Conservation (phyloP, 306 rosid genomes). For the Quercus alba region DNA sequence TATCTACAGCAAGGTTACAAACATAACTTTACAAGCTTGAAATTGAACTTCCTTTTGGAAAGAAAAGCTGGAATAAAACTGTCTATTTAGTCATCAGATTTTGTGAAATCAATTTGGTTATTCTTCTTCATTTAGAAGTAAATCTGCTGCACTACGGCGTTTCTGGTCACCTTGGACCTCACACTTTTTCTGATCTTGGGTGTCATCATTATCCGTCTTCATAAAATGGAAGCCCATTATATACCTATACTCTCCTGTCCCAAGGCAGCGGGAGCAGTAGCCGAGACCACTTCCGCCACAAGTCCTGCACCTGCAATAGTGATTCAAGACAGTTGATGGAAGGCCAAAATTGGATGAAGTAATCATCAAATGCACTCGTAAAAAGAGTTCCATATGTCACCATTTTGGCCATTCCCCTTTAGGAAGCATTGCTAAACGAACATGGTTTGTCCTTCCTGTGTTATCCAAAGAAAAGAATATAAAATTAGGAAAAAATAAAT, state of each 20-base stretch:
- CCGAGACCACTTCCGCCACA: conserved; percentile 87
- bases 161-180: conserved; percentile 23
- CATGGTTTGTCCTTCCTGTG: conserved; percentile 69
- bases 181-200: conserved; percentile 18
- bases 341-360: not conserved
- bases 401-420: conserved; percentile 96
- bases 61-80: not conserved
- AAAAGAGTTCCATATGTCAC: conserved; percentile 24
- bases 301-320: conserved; percentile 54
- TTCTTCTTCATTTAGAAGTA: conserved; percentile 2
- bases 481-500: not conserved
- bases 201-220: conserved; percentile 39
- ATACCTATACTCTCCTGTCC: conserved; percentile 84
- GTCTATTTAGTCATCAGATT: not conserved
- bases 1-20: not conserved
- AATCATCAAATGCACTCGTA: not conserved
- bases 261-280: conserved; percentile 86
- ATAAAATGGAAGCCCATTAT: conserved; percentile 83
- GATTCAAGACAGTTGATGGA: conserved; percentile 5
- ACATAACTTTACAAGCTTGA: not conserved
- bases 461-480: not conserved
- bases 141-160: conserved; percentile 14
- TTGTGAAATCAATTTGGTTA: not conserved
- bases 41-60: not conserved
- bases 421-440: conserved; percentile 69